Conservation (phyloP, 2,329 filamentous ascomycete genomes). For the Fusarium phyllophilum region DNA sequence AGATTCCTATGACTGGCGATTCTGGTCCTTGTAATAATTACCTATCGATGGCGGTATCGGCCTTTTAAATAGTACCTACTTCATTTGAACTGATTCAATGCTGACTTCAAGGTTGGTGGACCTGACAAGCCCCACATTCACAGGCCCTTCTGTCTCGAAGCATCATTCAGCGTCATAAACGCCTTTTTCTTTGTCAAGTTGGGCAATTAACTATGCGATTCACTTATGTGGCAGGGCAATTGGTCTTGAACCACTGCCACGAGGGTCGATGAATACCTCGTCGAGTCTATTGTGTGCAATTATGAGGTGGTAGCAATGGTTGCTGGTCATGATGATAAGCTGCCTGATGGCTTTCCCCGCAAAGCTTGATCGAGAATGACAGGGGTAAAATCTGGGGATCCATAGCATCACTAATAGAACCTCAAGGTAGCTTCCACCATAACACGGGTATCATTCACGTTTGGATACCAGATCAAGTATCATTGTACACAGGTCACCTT, state of each 20-base stretch:
- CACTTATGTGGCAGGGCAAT: not conserved
- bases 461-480: not conserved
- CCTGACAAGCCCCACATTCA: not conserved
- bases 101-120: not conserved
- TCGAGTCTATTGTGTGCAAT: not conserved
- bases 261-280: not conserved
- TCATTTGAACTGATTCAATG: not conserved
- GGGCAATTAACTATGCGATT: not conserved
- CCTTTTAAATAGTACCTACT: not conserved
- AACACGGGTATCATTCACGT: not conserved
- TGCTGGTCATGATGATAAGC: not conserved
- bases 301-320: not conserved
- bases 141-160: not conserved
- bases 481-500: not conserved
- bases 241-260: not conserved
- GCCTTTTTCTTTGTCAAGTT: not conserved
- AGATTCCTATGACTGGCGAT: not conserved
- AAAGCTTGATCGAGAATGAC: conserved; percentile 15
- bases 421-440: not conserved
- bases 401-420: not conserved
- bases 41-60: not conserved
- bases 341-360: conserved; percentile 13
- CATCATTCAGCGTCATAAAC: not conserved
- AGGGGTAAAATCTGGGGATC: conserved; percentile 20
- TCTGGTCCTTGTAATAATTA: not conserved